These are phyloP conservation scores for Tuctoria greenei DNA, from an alignment of 176 grass and related monocot genomes.

Conservation along the genomic window DNA sequence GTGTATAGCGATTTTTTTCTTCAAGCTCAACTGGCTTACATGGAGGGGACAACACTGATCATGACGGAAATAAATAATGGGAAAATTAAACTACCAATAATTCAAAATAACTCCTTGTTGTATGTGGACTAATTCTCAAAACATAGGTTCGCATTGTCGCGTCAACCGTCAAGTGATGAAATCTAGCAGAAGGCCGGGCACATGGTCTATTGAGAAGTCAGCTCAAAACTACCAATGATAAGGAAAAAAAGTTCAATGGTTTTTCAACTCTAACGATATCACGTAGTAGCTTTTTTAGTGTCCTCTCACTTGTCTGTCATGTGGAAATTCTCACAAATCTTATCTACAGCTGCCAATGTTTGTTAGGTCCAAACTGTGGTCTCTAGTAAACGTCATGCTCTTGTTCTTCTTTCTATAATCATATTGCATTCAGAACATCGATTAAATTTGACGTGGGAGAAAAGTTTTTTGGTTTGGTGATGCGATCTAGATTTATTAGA, in stretches of 20 bases:
- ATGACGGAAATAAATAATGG: background rate
- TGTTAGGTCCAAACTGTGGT: conserved; percentile 21
- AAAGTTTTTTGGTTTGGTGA: background rate
- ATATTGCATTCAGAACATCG: background rate
- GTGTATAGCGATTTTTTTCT: background rate
- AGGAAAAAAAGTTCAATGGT: conserved; percentile 6
- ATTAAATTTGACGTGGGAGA: background rate
- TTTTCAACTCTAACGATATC: conserved; percentile 25
- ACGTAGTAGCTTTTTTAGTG: background rate
- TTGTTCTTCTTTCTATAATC: background rate
- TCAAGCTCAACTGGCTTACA: background rate
- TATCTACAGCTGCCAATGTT: background rate
- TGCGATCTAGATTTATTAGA: background rate
- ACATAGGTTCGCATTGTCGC: background rate
- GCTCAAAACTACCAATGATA: conserved; percentile 7
- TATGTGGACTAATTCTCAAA: conserved; percentile 25
- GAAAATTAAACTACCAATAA: background rate
- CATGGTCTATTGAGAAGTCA: conserved; percentile 24
- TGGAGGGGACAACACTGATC: background rate
- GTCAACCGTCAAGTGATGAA: background rate
- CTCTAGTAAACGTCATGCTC: background rate
- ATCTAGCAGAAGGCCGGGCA: background rate
- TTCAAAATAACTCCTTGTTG: conserved; percentile 40
- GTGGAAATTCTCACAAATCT: conserved; percentile 18
- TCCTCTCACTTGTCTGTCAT: conserved; percentile 8